Percentiles rank a stretch among this genome's conserved stretches.
phyloP scores from a whole-genome alignment of 495 filamentous ascomycete genomes.

The Penicillium psychrofluorescens region DNA sequence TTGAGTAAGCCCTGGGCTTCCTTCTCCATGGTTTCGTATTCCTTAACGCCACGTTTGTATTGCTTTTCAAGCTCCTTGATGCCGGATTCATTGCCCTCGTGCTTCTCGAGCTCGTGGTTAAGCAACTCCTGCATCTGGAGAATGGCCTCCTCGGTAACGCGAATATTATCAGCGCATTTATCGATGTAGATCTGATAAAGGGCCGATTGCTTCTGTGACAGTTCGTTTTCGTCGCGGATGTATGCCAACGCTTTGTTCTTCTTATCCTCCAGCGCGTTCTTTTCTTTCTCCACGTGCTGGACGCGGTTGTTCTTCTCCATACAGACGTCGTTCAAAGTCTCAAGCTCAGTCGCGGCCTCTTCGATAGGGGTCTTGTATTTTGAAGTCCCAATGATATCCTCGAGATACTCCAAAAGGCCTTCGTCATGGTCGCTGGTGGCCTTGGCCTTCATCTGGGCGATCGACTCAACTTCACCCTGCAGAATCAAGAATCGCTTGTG shows the following conservation, averaged over 20 bases:
- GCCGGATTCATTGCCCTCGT: constrained; percentile 81
- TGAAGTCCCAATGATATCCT: constrained; percentile 97
- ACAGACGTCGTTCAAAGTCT: constrained; percentile 89
- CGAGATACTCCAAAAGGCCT: constrained; percentile 90
- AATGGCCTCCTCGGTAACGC: constrained; percentile 85
- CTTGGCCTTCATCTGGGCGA: constrained; percentile 98
- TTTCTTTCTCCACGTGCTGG: constrained; percentile 97
- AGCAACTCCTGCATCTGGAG: constrained; percentile 82
- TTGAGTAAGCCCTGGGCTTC: constrained; percentile 72
- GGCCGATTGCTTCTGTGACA: constrained; percentile 77
- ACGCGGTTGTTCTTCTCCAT: constrained; percentile 89
- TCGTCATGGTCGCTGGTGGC: constrained; percentile 92
- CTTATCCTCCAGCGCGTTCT: constrained; percentile 83
- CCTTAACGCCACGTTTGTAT: constrained; percentile 73
- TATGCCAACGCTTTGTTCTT: constrained; percentile 89
- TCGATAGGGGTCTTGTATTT: constrained; percentile 97
- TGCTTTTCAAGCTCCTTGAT: constrained; percentile 85
- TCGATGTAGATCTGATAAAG: constrained; percentile 86
- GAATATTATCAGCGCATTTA: constrained; percentile 80
- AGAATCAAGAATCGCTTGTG: constrained; percentile 97
- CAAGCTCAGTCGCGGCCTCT: constrained; percentile 80
- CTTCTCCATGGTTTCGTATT: constrained; percentile 78
- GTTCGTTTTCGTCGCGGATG: constrained; percentile 87
- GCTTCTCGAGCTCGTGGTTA: constrained; percentile 83
- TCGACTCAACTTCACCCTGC: constrained; percentile 96